Evolutionary conservation across 495 filamentous ascomycete species (phyloP), one percentile per base, ranked within the genome.

Genomic region (Hypoxylon fragiforme): DNA sequence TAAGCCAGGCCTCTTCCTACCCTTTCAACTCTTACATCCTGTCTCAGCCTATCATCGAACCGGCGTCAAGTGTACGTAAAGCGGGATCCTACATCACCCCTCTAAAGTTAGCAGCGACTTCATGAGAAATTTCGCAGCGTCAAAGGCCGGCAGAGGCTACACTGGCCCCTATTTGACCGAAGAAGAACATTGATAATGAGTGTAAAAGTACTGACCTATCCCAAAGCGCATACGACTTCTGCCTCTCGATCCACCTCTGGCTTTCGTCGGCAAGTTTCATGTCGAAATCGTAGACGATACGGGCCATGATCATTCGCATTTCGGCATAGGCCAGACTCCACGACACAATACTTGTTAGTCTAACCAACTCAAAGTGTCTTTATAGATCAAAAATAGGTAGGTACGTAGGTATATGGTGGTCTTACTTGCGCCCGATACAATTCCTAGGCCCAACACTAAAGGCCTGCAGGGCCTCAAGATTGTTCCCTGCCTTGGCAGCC

Each of bases 371-470:
- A 41, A 14, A 30, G 0, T 14, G 7, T 9, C 19, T 39, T 11
- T 24, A 1, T 12, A 38, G 34, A 4, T 28, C 9, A 9, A 4
- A 9, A 28, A 9, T 28, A 28, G 24, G 24, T 9, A 28, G 24
- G 9, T n/a, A n/a, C n/a, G n/a, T n/a, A n/a, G n/a, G n/a, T n/a
- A n/a, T n/a, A n/a, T n/a, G 20, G 24, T 13, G 30, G 8, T 36
- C 70, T 46, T 64, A 74, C 73, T 71, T 73, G 32, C 65, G 62
- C 0, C 74, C 74, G 15, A 75, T 68, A 49, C 73, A 75, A 48
- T 73, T 70, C 19, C 71, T 54, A 0, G 69, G 68, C 2, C 74
- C 73, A 15, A 61, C 40, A 2, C 42, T 64, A 41, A 75, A 75
- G 5, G 74, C 50, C 46, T 72, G 69, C n/a, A 68, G 59, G 2